phyloP scores from a whole-genome alignment of 2,329 filamentous ascomycete genomes.

The Boeremia exigua region DNA sequence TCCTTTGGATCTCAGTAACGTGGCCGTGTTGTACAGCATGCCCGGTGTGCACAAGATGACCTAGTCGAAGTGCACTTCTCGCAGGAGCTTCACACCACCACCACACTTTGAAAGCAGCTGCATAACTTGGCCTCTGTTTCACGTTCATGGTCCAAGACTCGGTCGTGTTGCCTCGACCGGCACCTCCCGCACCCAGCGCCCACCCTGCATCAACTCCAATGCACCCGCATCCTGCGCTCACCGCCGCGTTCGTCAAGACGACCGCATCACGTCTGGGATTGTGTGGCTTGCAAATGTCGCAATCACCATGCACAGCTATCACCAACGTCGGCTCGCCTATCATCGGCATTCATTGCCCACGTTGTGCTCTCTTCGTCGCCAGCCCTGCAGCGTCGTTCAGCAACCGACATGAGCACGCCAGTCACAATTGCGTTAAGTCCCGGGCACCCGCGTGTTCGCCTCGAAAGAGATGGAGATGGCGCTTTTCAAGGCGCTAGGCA shows the following conservation, averaged over 20 bases:
- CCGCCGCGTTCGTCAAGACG: neutral
- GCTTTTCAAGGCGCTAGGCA: slow-evolving; percentile 15
- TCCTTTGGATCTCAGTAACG: too few relatives aligned
- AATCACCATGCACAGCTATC: neutral
- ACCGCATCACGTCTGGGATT: neutral
- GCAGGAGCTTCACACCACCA: too few relatives aligned
- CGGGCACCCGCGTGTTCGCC: slow-evolving; percentile 13
- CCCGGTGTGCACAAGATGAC: too few relatives aligned
- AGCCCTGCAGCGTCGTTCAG: neutral
- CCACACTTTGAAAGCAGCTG: neutral
- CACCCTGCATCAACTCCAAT: slow-evolving; percentile 6
- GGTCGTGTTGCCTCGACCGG: slow-evolving; percentile 8
- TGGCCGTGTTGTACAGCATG: too few relatives aligned
- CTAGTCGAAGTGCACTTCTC: too few relatives aligned
- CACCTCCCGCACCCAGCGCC: slow-evolving; percentile 8
- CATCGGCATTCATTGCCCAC: neutral
- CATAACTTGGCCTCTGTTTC: neutral
- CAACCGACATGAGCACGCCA: slow-evolving; percentile 11
- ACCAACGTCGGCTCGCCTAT: neutral
- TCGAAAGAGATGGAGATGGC: slow-evolving; percentile 11
- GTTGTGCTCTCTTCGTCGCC: neutral
- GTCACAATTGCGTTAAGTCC: slow-evolving; percentile 15
- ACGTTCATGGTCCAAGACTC: neutral
- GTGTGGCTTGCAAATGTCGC: neutral
- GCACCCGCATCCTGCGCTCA: slow-evolving; percentile 1